Evolutionary conservation across 1,284 basidiomycete genomes (phyloP).

Genomic region (Rugosomyces carneus): DNA sequence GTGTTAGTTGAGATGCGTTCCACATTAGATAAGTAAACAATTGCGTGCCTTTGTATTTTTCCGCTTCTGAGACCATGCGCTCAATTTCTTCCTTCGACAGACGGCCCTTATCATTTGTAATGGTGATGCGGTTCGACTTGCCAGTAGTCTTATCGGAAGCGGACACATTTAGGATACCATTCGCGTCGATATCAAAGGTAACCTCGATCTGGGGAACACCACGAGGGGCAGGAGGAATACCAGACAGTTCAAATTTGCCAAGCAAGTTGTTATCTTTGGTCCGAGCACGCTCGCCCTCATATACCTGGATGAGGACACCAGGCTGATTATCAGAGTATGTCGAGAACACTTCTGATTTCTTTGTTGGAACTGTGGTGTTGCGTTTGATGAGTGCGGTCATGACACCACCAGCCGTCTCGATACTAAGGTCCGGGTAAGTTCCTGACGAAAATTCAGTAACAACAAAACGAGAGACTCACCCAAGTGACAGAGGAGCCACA

Average conservation of each 20-base stretch:
- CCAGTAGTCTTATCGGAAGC: constrained; percentile 98
- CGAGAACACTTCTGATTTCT: constrained; percentile 99
- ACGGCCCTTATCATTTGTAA: constrained; percentile 98
- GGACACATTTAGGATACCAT: constrained; percentile 96
- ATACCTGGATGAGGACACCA: constrained; percentile 98
- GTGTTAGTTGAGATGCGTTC: constrained; percentile 19
- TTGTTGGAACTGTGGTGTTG: constrained; percentile 98
- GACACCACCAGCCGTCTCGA: constrained; percentile 99
- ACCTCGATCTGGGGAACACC: constrained; percentile 98
- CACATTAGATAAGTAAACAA: neutral
- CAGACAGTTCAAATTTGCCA: constrained; percentile 98
- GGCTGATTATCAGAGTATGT: constrained; percentile 99
- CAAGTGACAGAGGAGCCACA: constrained; percentile 93
- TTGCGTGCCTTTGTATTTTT: constrained; percentile 81
- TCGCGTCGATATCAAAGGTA: constrained; percentile 98
- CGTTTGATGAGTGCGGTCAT: constrained; percentile 97
- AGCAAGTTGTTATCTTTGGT: constrained; percentile 99
- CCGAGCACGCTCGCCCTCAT: constrained; percentile 97
- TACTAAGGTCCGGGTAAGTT: constrained; percentile 37
- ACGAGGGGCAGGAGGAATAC: constrained; percentile 96
- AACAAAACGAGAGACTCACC: constrained; percentile 21
- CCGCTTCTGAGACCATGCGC: constrained; percentile 91
- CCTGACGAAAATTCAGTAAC: neutral
- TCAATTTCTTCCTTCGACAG: constrained; percentile 98
- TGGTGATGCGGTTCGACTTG: constrained; percentile 94